A percentile compares a stretch with the other conserved stretches of the same genome.
Evolutionary conservation across 2,329 filamentous ascomycete genomes (phyloP).

Genomic region (Fonsecaea pedrosoi): DNA sequence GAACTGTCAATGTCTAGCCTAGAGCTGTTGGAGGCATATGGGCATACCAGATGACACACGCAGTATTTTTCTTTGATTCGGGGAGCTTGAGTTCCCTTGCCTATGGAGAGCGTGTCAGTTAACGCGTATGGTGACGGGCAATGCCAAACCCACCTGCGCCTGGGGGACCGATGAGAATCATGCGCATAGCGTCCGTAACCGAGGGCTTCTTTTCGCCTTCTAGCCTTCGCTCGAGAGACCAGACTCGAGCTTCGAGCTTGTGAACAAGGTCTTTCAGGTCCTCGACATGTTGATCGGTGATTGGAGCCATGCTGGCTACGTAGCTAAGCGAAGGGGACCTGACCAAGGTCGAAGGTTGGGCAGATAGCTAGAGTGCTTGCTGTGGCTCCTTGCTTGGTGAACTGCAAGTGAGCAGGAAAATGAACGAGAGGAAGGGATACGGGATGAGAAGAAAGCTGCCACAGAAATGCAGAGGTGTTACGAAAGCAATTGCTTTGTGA

Average conservation of each 20-base stretch:
- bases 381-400: background rate
- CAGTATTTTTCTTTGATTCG: slow-evolving; percentile 98
- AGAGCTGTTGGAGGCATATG: background rate
- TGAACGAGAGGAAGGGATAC: background rate
- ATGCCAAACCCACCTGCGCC: slow-evolving; percentile 77
- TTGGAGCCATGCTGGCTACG: slow-evolving; percentile 75
- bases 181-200: slow-evolving; percentile 74
- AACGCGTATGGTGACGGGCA: slow-evolving; percentile 19
- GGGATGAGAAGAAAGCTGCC: background rate
- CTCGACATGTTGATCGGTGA: slow-evolving; percentile 79
- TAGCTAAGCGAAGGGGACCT: slow-evolving; percentile 37
- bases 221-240: slow-evolving; percentile 79
- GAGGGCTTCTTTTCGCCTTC: slow-evolving; percentile 59
- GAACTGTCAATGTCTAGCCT: background rate
- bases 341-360: slow-evolving; percentile 43
- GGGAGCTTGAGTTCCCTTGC: slow-evolving; percentile 98
- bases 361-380: slow-evolving; percentile 37
- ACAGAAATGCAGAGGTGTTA: background rate
- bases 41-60: slow-evolving; percentile 87
- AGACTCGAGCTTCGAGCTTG: slow-evolving; percentile 83
- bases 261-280: slow-evolving; percentile 83
- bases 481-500: slow-evolving; percentile 5
- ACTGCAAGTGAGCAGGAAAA: background rate
- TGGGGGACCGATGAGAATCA: slow-evolving; percentile 97
- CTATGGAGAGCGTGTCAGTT: slow-evolving; percentile 57